A percentile compares a stretch with the other conserved stretches of the same genome.
Evolutionary conservation across 768 basidiomycete species (phyloP).

Genomic region (Pleurotus sapidus): DNA sequence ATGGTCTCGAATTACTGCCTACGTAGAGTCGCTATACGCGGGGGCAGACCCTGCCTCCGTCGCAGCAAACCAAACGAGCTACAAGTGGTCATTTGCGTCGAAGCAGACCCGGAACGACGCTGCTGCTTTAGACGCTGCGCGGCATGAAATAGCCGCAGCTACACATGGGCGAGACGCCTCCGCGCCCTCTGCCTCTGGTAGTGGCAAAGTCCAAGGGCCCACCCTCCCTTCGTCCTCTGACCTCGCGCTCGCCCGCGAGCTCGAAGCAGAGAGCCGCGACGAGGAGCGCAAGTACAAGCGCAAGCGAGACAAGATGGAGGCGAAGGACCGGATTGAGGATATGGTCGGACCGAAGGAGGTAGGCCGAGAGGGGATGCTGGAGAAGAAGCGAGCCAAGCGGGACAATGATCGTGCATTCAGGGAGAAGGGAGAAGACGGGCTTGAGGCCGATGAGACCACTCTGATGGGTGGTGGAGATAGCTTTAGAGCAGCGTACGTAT

Average conservation of each 20-base stretch:
- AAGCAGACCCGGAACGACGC: slow-evolving; percentile 59
- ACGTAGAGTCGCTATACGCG: slow-evolving; percentile 52
- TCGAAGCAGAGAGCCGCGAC: slow-evolving; percentile 45
- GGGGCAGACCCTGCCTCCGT: slow-evolving; percentile 55
- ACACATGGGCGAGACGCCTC: slow-evolving; percentile 36
- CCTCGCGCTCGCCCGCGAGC: slow-evolving; percentile 66
- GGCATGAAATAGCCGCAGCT: slow-evolving; percentile 55
- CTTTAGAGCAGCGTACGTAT: slow-evolving; percentile 71
- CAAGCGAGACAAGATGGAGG: slow-evolving; percentile 64
- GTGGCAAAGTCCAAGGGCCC: slow-evolving; percentile 59
- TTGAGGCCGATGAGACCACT: slow-evolving; percentile 76
- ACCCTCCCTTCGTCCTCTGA: slow-evolving; percentile 69
- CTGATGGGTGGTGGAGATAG: slow-evolving; percentile 83
- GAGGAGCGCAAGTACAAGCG: slow-evolving; percentile 57
- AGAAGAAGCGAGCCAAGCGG: slow-evolving; percentile 77
- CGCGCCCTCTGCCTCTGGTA: slow-evolving; percentile 19
- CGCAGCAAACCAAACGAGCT: slow-evolving; percentile 72
- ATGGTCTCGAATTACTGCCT: background rate
- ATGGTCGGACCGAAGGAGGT: slow-evolving; percentile 76
- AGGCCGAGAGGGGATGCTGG: slow-evolving; percentile 81
- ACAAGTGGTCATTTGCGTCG: slow-evolving; percentile 86
- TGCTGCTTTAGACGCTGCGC: slow-evolving; percentile 54
- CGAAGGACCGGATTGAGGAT: slow-evolving; percentile 72
- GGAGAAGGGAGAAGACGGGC: slow-evolving; percentile 74
- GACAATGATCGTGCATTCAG: slow-evolving; percentile 70